A percentile compares a stretch with the other conserved stretches of the same genome.
phyloP scores from a whole-genome alignment of 2,329 filamentous ascomycete genomes.

The Ceratocystis eucalypticola region DNA sequence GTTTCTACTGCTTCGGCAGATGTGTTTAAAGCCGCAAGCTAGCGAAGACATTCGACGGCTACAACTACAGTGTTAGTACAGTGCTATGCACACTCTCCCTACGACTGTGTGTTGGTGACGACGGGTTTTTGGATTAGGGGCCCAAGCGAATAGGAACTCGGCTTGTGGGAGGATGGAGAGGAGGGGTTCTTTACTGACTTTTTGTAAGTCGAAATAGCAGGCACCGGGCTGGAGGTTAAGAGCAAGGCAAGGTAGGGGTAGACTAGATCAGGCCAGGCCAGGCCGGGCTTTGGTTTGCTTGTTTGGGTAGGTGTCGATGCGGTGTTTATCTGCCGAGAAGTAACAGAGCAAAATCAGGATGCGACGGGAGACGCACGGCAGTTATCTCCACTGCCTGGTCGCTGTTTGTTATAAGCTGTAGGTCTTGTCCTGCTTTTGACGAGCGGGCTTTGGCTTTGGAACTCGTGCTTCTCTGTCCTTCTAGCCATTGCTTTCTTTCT shows the following conservation, averaged over 20 bases:
- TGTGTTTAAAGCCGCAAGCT: conserved; percentile 2
- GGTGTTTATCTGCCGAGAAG: not conserved
- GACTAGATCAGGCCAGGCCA: no score
- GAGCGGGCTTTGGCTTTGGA: no score
- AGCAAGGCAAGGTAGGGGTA: no score
- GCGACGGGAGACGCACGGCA: not conserved
- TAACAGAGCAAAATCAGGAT: not conserved
- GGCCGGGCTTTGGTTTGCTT: not conserved
- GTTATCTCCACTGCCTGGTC: not conserved
- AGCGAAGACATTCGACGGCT: not conserved
- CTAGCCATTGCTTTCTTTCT: not conserved
- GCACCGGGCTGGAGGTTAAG: no score
- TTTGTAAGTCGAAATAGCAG: no score
- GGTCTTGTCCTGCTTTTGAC: not conserved
- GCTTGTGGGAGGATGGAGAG: not conserved
- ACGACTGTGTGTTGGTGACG: not conserved
- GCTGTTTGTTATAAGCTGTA: not conserved
- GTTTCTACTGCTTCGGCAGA: conserved; percentile 1
- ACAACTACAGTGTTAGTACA: not conserved
- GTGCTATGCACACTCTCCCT: not conserved
- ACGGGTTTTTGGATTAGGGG: no score
- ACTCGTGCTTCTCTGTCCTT: no score
- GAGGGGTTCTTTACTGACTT: no score
- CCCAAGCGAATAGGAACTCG: not conserved
- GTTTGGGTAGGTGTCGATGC: not conserved